phyloP scores from a whole-genome alignment of 805 yeast species.

The Saccharomycopsis fodiens region DNA sequence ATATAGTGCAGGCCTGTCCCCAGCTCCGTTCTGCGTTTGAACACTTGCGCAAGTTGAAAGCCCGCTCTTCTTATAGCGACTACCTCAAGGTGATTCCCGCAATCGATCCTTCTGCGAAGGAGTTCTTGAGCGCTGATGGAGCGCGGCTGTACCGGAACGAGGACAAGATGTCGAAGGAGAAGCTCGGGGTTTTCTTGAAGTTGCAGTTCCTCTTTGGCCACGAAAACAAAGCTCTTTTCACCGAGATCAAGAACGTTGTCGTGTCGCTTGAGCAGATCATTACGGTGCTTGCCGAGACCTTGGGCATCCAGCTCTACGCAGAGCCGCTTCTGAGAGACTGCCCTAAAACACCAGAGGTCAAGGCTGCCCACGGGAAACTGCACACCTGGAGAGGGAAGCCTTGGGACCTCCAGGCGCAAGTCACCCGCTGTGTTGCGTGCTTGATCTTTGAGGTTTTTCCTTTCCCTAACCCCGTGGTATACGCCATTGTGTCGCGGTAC shows the following conservation, averaged over 20 bases:
- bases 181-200: background rate
- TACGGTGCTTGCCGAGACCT: background rate
- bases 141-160: background rate
- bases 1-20: too few relatives aligned
- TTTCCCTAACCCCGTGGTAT: background rate
- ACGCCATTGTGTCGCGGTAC: constrained; percentile 1
- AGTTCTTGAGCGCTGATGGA: background rate
- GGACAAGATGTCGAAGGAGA: constrained; percentile 6
- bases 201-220: background rate
- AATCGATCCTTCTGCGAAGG: background rate
- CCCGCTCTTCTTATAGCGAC: background rate
- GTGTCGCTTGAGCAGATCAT: background rate
- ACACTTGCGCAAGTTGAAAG: too few relatives aligned
- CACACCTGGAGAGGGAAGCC: constrained; percentile 12
- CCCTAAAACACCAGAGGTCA: background rate
- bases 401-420: background rate
- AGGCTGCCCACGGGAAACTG: background rate
- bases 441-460: background rate
- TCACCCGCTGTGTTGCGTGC: constrained; percentile 1
- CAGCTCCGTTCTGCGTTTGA: too few relatives aligned
- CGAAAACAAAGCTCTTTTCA: background rate
- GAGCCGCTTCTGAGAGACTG: background rate
- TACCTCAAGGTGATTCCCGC: background rate
- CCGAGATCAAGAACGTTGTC: background rate
- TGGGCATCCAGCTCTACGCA: background rate